These are phyloP conservation scores for Trichosanthes cucumerina DNA, from an alignment of 306 rosid species.

Conservation along the genomic window DNA sequence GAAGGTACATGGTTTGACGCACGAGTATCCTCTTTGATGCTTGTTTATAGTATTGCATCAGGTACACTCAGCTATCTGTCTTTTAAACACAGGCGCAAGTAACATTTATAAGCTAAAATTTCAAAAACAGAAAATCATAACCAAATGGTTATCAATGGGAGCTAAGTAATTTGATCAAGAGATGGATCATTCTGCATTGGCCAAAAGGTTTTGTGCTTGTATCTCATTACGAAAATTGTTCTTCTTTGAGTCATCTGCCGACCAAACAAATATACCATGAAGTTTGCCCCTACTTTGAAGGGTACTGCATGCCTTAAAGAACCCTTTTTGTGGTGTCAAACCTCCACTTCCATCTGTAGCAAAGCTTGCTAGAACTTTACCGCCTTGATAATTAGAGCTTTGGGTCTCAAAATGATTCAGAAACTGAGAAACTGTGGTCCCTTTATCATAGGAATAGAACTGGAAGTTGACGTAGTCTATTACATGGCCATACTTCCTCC, in stretches of 20 bases:
- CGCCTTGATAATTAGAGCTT: conserved; percentile 43
- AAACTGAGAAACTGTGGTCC: conserved; percentile 48
- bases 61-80: background rate
- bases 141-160: no score
- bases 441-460: conserved; percentile 55
- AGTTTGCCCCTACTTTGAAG: conserved; percentile 38
- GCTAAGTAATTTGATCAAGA: background rate
- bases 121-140: no score
- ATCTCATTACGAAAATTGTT: conserved; percentile 52
- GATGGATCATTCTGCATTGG: conserved; percentile 7
- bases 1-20: background rate
- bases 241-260: conserved; percentile 65
- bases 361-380: conserved; percentile 59
- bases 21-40: background rate
- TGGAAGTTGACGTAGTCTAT: conserved; percentile 84
- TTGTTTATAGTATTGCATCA: background rate
- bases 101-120: no score
- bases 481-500: conserved; percentile 49
- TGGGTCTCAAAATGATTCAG: conserved; percentile 41
- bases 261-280: conserved; percentile 62
- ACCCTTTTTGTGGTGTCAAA: conserved; percentile 39
- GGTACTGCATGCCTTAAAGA: conserved; percentile 43
- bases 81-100: no score
- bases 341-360: conserved; percentile 55
- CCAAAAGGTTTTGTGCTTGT: conserved; percentile 53